Percentiles rank a stretch among this genome's conserved stretches.
Conservation (phyloP, 129 eudicot genomes). For the Tanacetum coccineum region DNA sequence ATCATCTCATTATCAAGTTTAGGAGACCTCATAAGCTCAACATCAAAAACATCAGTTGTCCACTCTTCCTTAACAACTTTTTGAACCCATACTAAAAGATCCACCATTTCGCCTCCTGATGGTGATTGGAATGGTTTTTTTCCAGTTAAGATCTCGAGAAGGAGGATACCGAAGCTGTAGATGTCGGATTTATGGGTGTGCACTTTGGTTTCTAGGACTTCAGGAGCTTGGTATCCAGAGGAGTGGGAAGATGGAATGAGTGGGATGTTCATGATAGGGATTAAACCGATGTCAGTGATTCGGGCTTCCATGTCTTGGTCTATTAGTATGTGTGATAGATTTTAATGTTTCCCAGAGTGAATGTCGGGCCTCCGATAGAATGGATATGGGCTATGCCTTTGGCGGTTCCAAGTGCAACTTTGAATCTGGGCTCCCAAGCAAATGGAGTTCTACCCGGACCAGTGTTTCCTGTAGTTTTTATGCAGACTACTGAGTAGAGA, state of each 20-base stretch:
- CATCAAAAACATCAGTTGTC: constrained; percentile 17
- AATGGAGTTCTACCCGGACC: constrained; percentile 42
- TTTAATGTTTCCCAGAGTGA: constrained; percentile 61
- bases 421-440: constrained; percentile 64
- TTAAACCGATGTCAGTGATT: constrained; percentile 56
- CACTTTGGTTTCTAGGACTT: constrained; percentile 47
- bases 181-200: constrained; percentile 74
- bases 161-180: constrained; percentile 72
- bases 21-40: background rate
- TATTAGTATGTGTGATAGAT: constrained; percentile 68
- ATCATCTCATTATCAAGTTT: constrained; percentile 1
- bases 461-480: constrained; percentile 38
- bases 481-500: too few species aligned
- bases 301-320: constrained; percentile 54
- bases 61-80: background rate
- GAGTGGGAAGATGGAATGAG: constrained; percentile 39
- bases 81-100: constrained; percentile 12
- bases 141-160: constrained; percentile 69
- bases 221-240: constrained; percentile 66
- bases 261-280: constrained; percentile 59
- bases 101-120: background rate
- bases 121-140: constrained; percentile 41
- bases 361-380: constrained; percentile 53
- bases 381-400: constrained; percentile 69
- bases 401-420: constrained; percentile 68